Percentiles rank a stretch among this genome's conserved stretches.
These are phyloP conservation scores for Glycine soja DNA, from an alignment of 306 rosid species.

Conservation along the genomic window DNA sequence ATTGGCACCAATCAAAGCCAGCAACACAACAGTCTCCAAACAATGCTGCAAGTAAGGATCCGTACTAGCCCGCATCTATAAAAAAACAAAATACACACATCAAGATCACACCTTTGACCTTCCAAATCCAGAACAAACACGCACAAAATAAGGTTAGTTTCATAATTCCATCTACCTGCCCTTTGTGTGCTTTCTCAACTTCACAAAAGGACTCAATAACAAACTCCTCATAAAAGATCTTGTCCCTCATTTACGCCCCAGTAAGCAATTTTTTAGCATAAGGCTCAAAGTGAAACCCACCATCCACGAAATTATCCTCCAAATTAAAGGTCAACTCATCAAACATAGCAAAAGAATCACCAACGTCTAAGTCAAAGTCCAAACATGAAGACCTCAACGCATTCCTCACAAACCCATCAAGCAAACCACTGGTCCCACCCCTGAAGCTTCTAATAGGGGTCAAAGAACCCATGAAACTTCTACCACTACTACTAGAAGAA, in stretches of 20 bases:
- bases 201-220: conserved; percentile 89
- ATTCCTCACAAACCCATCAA: conserved; percentile 83
- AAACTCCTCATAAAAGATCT: conserved; percentile 80
- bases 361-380: conserved; percentile 64
- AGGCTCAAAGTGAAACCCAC: conserved; percentile 64
- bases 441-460: background rate
- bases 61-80: conserved; percentile 86
- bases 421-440: conserved; percentile 62
- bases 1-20: conserved; percentile 91
- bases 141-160: conserved; percentile 1
- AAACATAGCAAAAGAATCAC: conserved; percentile 52
- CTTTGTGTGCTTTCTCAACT: conserved; percentile 96
- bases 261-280: conserved; percentile 79
- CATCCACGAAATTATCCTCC: conserved; percentile 71
- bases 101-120: background rate
- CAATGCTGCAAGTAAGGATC: conserved; percentile 97
- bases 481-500: conserved; percentile 59
- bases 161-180: conserved; percentile 65
- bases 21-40: conserved; percentile 89
- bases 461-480: background rate
- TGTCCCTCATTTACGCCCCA: conserved; percentile 78
- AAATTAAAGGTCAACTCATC: conserved; percentile 85
- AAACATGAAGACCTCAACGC: conserved; percentile 76
- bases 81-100: background rate
- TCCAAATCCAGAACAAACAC: background rate